These are phyloP conservation scores for Wallacemonas sp. DNA, from an alignment of 208 protist species.

Conservation along the genomic window DNA sequence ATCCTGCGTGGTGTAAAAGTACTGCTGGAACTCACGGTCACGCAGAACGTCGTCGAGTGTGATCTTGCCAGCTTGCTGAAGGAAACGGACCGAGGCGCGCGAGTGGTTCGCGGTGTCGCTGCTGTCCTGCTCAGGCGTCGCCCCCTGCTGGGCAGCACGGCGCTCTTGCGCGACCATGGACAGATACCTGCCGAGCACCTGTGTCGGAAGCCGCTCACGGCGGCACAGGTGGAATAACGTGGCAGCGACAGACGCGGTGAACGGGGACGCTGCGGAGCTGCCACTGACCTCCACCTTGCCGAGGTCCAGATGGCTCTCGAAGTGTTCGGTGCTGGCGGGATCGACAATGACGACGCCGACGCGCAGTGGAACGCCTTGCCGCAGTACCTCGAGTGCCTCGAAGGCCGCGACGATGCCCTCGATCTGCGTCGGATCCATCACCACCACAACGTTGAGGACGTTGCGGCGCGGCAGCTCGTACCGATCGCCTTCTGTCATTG, in stretches of 20 bases:
- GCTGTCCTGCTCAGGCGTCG: not conserved
- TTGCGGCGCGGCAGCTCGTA: constrained; percentile 64
- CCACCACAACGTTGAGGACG: constrained; percentile 56
- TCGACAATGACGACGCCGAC: constrained; percentile 56
- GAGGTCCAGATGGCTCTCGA: constrained; percentile 6
- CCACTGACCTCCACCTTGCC: not conserved
- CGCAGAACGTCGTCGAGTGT: constrained; percentile 18
- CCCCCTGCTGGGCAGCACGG: too few relatives aligned
- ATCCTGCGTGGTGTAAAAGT: constrained; percentile 7
- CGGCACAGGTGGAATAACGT: constrained; percentile 20
- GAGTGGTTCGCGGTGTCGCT: not conserved
- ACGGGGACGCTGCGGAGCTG: constrained; percentile 1
- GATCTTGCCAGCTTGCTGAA: not conserved
- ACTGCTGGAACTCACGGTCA: constrained; percentile 19
- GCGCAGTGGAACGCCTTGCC: constrained; percentile 36
- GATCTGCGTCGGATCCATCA: constrained; percentile 56
- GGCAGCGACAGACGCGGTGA: constrained; percentile 17
- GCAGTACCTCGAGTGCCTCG: constrained; percentile 17
- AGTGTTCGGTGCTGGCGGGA: constrained; percentile 16
- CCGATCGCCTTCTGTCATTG: constrained; percentile 18
- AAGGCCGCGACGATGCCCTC: constrained; percentile 18
- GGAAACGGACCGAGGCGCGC: too few relatives aligned
- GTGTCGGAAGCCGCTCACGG: not conserved
- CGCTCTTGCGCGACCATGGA: not conserved
- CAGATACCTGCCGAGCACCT: not conserved